Evolutionary conservation across 2,329 filamentous ascomycete species (phyloP).

Genomic region (Pseudogymnoascus sp.): DNA sequence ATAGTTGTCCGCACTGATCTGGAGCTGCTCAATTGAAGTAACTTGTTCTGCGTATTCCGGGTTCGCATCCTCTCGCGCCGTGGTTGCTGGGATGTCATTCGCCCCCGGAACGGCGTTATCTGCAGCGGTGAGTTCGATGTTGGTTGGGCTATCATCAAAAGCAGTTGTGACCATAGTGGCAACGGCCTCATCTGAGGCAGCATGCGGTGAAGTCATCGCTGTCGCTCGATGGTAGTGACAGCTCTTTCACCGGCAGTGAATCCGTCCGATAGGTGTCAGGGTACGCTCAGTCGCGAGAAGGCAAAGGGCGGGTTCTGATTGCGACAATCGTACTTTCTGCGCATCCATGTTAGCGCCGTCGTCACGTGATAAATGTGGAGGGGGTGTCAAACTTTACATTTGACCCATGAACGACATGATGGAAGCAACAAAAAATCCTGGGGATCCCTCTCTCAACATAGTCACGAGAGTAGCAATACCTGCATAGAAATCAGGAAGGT

Average conservation of each 20-base stretch:
- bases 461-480: not conserved
- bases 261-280: constrained; percentile 9
- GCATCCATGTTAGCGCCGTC: not conserved
- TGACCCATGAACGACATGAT: not conserved
- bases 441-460: not conserved
- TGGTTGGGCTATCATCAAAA: constrained; percentile 11
- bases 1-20: not conserved
- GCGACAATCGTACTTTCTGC: constrained; percentile 6
- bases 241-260: constrained; percentile 27
- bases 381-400: not conserved
- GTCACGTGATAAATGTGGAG: constrained; percentile 1
- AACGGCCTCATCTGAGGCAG: constrained; percentile 14
- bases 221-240: constrained; percentile 24
- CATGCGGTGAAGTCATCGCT: constrained; percentile 31
- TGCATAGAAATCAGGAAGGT: not conserved
- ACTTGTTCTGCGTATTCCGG: not conserved
- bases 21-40: constrained; percentile 8
- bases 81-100: not conserved
- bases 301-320: constrained; percentile 10
- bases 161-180: constrained; percentile 15
- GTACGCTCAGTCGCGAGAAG: constrained; percentile 2
- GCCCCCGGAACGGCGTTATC: constrained; percentile 9
- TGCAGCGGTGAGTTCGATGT: constrained; percentile 13
- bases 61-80: constrained; percentile 7
- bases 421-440: not conserved